Conservation (phyloP, 345 rosid genomes). For the Eucalyptus polyanthemos region DNA sequence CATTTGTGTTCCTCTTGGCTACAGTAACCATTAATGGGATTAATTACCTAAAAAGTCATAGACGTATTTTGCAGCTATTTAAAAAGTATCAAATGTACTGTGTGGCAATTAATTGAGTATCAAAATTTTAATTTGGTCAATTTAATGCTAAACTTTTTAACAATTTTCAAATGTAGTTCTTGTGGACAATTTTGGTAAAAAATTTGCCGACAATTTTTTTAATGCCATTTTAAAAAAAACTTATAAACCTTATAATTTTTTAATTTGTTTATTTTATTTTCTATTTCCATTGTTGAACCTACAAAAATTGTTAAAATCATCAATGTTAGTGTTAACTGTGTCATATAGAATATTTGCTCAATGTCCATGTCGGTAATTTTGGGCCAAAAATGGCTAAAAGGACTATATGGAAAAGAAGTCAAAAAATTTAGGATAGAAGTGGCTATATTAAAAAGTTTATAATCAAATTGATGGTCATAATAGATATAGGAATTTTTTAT, state of each 20-base stretch:
- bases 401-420: fast-evolving
- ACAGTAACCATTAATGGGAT: not conserved
- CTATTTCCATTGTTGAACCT: not conserved
- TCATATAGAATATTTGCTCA: fast-evolving
- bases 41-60: not conserved
- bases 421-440: not conserved
- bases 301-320: not conserved
- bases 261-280: not conserved
- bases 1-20: not conserved
- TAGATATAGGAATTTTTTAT: not conserved
- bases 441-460: not conserved
- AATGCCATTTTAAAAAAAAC: no score
- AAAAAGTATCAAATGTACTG: fast-evolving
- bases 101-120: fast-evolving
- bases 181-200: fast-evolving
- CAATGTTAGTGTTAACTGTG: fast-evolving
- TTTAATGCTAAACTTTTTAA: not conserved
- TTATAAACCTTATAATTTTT: not conserved
- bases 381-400: fast-evolving
- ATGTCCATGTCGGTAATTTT: fast-evolving
- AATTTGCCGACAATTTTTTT: no score
- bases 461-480: fast-evolving
- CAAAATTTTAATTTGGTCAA: not conserved
- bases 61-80: not conserved
- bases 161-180: fast-evolving